phyloP scores from a whole-genome alignment of 441 rosid species.

The Kokia cookei region DNA sequence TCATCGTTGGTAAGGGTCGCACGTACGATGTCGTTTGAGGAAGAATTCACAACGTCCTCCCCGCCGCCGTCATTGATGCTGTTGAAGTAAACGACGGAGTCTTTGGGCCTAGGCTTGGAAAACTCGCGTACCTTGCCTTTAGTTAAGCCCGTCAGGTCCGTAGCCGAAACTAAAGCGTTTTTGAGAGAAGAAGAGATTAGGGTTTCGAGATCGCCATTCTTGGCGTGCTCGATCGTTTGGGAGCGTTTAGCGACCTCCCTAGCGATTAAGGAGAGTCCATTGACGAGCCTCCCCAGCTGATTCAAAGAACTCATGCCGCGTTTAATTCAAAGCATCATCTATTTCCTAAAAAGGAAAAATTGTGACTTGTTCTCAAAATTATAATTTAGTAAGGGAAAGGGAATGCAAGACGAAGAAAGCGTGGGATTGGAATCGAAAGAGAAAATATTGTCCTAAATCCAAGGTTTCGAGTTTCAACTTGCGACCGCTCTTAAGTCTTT shows the following conservation, averaged over 20 bases:
- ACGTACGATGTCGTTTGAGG: slow-evolving; percentile 15
- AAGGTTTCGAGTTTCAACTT: not conserved
- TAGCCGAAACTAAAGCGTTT: slow-evolving; percentile 57
- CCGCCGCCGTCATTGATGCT: not conserved
- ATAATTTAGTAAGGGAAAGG: not conserved
- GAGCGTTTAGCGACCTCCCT: slow-evolving; percentile 66
- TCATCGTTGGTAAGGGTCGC: slow-evolving; percentile 15
- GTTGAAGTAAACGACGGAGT: slow-evolving; percentile 61
- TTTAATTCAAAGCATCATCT: not conserved
- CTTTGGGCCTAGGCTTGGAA: slow-evolving; percentile 45
- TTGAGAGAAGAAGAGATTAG: slow-evolving; percentile 54
- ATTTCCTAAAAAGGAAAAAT: not conserved
- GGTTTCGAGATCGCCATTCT: slow-evolving; percentile 50
- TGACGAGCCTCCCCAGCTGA: slow-evolving; percentile 49
- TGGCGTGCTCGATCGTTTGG: slow-evolving; percentile 29
- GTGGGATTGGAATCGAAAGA: not conserved
- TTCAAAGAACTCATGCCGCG: slow-evolving; percentile 53
- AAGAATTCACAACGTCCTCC: not conserved
- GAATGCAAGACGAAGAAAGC: not conserved
- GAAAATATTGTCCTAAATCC: not conserved
- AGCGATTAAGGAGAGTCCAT: slow-evolving; percentile 67
- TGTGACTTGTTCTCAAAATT: slow-evolving; percentile 10
- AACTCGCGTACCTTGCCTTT: slow-evolving; percentile 56
- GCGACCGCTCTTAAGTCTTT: not conserved
- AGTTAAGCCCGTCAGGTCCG: slow-evolving; percentile 72